These are phyloP conservation scores for Phytophthora sp. DNA, from an alignment of 352 stramenopile species.

Conservation along the genomic window DNA sequence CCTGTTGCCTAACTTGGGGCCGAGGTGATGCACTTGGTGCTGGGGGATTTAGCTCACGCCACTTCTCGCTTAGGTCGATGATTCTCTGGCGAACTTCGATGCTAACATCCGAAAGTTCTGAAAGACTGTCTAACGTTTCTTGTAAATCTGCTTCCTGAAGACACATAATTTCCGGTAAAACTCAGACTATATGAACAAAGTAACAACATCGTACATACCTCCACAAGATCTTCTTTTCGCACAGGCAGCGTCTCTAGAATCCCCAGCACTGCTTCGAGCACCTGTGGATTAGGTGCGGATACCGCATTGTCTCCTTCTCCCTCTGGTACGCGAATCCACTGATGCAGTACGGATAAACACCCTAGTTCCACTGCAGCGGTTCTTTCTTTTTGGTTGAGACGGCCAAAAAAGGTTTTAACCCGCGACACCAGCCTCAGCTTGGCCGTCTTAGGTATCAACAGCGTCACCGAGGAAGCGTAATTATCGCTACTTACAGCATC, in stretches of 20 bases:
- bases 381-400: slow-evolving; percentile 63
- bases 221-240: slow-evolving; percentile 61
- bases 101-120: slow-evolving; percentile 32
- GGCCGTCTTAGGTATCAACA: slow-evolving; percentile 80
- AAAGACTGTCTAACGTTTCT: slow-evolving; percentile 38
- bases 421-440: slow-evolving; percentile 71
- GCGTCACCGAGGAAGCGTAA: slow-evolving; percentile 76
- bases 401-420: slow-evolving; percentile 76
- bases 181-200: too few relatives aligned
- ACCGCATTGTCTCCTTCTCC: slow-evolving; percentile 4
- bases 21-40: slow-evolving; percentile 7
- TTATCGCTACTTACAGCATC: slow-evolving; percentile 74
- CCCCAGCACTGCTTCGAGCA: slow-evolving; percentile 64
- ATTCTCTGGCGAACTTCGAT: slow-evolving; percentile 47
- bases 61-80: slow-evolving; percentile 47
- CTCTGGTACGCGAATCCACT: slow-evolving; percentile 55
- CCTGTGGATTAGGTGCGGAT: slow-evolving; percentile 56
- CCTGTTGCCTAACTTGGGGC: slow-evolving; percentile 13
- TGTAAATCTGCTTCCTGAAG: slow-evolving; percentile 45
- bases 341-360: slow-evolving; percentile 58
- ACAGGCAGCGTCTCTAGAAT: slow-evolving; percentile 66
- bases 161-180: background rate
- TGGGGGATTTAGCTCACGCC: slow-evolving; percentile 51
- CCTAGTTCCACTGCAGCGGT: slow-evolving; percentile 61
- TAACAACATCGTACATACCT: slow-evolving; percentile 44